Evolutionary conservation across 164 flowering plant genomes (phyloP), one percentile per base, ranked within the genome.

Genomic region (Dillenia turbinata): DNA sequence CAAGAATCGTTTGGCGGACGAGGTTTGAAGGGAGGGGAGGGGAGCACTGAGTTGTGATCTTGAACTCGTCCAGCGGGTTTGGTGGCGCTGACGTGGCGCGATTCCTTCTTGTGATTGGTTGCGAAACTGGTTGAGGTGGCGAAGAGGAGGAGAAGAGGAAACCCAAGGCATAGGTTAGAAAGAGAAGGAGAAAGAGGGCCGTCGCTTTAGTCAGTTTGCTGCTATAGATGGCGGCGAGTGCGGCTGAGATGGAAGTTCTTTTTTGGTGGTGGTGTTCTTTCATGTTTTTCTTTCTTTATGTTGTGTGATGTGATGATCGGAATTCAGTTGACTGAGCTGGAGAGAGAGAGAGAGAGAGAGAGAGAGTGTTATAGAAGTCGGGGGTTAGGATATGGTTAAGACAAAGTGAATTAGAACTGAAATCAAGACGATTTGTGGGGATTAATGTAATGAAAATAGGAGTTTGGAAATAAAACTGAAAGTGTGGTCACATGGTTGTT

Each of bases 1-100:
- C 70, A 9, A 88, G 66, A 45, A 88, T 55, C 16, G 77, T 75
- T 53, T 52, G 73, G 8, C 81, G 82, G 69, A 81, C 68, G 52
- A 67, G 68, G 12, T 75, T 22, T 1, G 81, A 55, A 0, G 76
- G 72, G 45, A 88, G 44, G 1, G 86, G 81, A 44, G 46, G 54
- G 14, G 65, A 75, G 62, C 91, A 88, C 19, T 16, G 72, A 16
- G 78, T 44, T 10, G 63, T 58, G 73, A 83, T 75, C 4, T 60
- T 69, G 73, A 76, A 75, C 64, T 77, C 84, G 50, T 78, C 82
- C 5, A 19, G 56, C 2, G 51, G 63, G 43, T 63, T 52, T 3
- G 49, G 52, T 44, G 60, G 64, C 43, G 49, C 6, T 61, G 48
- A 54, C 51, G 19, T 40, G 52, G 40, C 19, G 55, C 14, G 33